phyloP scores from a whole-genome alignment of 2,329 filamentous ascomycete genomes.

The Knufia fluminis region DNA sequence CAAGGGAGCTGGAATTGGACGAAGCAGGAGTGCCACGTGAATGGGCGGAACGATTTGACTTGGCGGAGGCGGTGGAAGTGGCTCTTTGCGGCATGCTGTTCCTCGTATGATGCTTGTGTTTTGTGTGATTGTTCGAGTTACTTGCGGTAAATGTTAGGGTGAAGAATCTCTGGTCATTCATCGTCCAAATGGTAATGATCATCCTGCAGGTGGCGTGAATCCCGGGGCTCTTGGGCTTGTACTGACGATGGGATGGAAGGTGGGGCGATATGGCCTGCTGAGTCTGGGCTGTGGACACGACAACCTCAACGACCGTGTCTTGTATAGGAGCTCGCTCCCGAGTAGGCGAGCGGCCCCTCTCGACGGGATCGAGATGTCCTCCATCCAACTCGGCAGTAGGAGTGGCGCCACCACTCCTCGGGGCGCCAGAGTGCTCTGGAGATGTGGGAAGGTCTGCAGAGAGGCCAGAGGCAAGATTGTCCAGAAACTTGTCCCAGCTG shows the following conservation, averaged over 20 bases:
- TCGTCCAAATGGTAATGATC: constrained; percentile 68
- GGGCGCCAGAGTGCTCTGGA: too few relatives aligned
- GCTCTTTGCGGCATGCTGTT: constrained; percentile 10
- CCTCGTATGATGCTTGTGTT: constrained; percentile 8
- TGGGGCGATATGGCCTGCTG: constrained; percentile 31
- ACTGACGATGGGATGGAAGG: constrained; percentile 18
- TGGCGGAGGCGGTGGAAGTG: constrained; percentile 14
- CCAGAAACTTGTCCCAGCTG: constrained; percentile 47
- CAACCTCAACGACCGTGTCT: constrained; percentile 57
- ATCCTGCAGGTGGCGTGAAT: constrained; percentile 55
- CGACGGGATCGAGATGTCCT: background rate
- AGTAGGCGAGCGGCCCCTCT: constrained; percentile 12
- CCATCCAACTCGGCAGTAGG: constrained; percentile 9
- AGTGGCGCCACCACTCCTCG: constrained; percentile 13
- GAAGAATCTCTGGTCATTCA: constrained; percentile 59
- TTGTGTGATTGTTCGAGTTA: background rate
- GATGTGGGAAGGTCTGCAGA: background rate
- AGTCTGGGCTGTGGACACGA: constrained; percentile 47
- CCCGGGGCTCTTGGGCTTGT: constrained; percentile 33
- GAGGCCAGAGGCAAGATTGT: constrained; percentile 34
- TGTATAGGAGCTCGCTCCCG: constrained; percentile 34
- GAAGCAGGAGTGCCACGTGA: constrained; percentile 18
- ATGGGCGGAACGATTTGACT: constrained; percentile 16
- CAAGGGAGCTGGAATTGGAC: constrained; percentile 31
- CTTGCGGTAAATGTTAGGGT: constrained; percentile 62